Percentiles rank a stretch among this genome's conserved stretches.
Evolutionary conservation across 2,329 filamentous ascomycete genomes (phyloP).

Genomic region (Lasiodiplodia hormozganensis): DNA sequence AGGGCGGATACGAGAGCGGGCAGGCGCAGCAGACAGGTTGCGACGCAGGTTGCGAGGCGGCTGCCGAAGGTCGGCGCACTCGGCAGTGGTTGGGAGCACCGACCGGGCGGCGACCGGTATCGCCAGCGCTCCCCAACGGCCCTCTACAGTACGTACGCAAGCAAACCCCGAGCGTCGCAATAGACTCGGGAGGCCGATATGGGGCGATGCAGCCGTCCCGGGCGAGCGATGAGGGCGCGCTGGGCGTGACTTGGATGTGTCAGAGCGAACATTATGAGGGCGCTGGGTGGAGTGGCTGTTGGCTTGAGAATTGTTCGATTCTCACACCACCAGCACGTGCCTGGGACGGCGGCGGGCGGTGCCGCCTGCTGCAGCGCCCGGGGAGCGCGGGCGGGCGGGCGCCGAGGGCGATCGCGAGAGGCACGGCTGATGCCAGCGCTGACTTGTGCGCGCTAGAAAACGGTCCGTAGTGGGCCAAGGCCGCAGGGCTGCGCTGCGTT

Average conservation of each 20-base stretch:
- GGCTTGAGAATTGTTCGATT: slow-evolving; percentile 25
- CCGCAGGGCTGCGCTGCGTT: slow-evolving; percentile 19
- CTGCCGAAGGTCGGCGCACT: slow-evolving; percentile 11
- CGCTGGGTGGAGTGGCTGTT: slow-evolving; percentile 14
- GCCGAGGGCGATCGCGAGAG: slow-evolving; percentile 25
- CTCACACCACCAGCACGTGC: slow-evolving; percentile 27
- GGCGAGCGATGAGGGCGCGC: neutral
- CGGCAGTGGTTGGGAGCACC: slow-evolving; percentile 6
- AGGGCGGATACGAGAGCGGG: neutral
- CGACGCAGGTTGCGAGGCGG: neutral
- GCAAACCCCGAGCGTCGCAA: slow-evolving; percentile 14
- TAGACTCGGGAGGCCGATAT: slow-evolving; percentile 19
- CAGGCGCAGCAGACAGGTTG: neutral
- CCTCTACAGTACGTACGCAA: too few relatives aligned
- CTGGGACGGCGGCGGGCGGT: neutral
- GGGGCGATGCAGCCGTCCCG: slow-evolving; percentile 1
- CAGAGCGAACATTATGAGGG: slow-evolving; percentile 9
- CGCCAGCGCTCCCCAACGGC: neutral
- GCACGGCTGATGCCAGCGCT: slow-evolving; percentile 15
- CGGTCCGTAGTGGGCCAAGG: neutral
- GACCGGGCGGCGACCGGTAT: slow-evolving; percentile 4
- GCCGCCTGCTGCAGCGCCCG: slow-evolving; percentile 2
- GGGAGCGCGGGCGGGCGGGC: slow-evolving; percentile 15
- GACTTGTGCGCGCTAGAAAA: slow-evolving; percentile 22
- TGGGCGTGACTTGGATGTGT: slow-evolving; percentile 10